A percentile compares a stretch with the other conserved stretches of the same genome.
These are phyloP conservation scores for Aspergillus fischeri DNA, from an alignment of 2,329 filamentous ascomycete genomes.

Conservation along the genomic window DNA sequence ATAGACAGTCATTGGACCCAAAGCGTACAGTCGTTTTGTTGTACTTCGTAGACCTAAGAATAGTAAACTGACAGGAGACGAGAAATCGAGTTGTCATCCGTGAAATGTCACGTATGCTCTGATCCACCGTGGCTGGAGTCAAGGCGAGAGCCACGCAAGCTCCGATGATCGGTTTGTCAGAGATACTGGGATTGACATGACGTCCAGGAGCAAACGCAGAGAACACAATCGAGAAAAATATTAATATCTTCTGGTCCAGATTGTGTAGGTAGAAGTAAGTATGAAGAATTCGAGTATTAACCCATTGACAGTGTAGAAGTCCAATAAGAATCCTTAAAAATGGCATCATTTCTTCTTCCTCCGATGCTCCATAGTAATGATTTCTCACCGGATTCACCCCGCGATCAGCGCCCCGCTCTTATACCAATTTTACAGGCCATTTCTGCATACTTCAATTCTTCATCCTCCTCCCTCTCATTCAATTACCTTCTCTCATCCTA, in stretches of 20 bases:
- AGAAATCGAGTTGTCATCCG: neutral
- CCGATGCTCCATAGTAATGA: slow-evolving; percentile 4
- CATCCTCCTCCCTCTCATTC: neutral
- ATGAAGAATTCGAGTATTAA: neutral
- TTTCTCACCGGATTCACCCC: slow-evolving; percentile 15
- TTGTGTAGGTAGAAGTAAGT: neutral
- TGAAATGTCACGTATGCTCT: neutral
- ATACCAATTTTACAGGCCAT: neutral
- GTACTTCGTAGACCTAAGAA: neutral
- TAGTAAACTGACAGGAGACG: neutral
- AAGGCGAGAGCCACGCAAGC: neutral
- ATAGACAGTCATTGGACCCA: neutral
- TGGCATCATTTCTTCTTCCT: neutral
- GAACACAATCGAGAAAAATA: neutral
- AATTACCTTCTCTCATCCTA: neutral
- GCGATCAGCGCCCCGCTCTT: slow-evolving; percentile 23
- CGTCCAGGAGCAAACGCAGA: neutral
- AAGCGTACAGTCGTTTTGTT: too few relatives aligned
- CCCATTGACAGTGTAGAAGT: neutral
- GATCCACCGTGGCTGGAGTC: neutral
- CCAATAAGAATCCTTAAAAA: neutral
- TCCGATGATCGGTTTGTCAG: neutral
- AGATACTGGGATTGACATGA: neutral
- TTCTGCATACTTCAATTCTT: slow-evolving; percentile 1
- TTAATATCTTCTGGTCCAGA: neutral